Percentiles rank a stretch among this genome's conserved stretches.
Evolutionary conservation across 2,329 filamentous ascomycete genomes (phyloP).

Genomic region (Eutypella sp.): DNA sequence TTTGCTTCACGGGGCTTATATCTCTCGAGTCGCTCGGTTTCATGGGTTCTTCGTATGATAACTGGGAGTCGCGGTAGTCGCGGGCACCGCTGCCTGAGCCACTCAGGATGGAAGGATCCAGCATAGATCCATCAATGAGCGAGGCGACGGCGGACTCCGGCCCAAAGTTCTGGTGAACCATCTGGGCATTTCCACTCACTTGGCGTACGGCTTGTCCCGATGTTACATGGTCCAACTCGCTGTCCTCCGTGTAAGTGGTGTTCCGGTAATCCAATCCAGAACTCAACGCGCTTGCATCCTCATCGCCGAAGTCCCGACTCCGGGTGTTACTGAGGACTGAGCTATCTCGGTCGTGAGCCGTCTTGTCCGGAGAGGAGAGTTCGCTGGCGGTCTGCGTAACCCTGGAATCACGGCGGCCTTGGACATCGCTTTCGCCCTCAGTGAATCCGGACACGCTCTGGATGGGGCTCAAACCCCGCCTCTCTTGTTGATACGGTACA

Average conservation of each 20-base stretch:
- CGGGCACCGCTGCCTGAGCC: conserved; percentile 48
- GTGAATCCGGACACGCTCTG: conserved; percentile 88
- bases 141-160: conserved; percentile 91
- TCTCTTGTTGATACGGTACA: conserved; percentile 63
- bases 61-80: conserved; percentile 35
- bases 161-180: conserved; percentile 65
- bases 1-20: conserved; percentile 37
- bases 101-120: conserved; percentile 64
- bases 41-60: conserved; percentile 23
- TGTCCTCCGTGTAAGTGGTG: conserved; percentile 46
- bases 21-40: conserved; percentile 22
- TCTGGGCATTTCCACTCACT: conserved; percentile 68
- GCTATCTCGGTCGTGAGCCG: conserved; percentile 43
- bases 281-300: conserved; percentile 50
- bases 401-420: conserved; percentile 52
- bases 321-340: too few relatives aligned
- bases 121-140: conserved; percentile 68
- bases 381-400: conserved; percentile 44
- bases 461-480: conserved; percentile 77
- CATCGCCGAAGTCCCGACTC: conserved; percentile 52
- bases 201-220: conserved; percentile 67
- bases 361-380: conserved; percentile 58
- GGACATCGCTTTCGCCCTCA: conserved; percentile 59
- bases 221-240: conserved; percentile 54
- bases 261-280: conserved; percentile 52